Percentiles rank a stretch among this genome's conserved stretches.
Evolutionary conservation across 1,284 basidiomycete species (phyloP).

Genomic region (Rhodotorula sp.): DNA sequence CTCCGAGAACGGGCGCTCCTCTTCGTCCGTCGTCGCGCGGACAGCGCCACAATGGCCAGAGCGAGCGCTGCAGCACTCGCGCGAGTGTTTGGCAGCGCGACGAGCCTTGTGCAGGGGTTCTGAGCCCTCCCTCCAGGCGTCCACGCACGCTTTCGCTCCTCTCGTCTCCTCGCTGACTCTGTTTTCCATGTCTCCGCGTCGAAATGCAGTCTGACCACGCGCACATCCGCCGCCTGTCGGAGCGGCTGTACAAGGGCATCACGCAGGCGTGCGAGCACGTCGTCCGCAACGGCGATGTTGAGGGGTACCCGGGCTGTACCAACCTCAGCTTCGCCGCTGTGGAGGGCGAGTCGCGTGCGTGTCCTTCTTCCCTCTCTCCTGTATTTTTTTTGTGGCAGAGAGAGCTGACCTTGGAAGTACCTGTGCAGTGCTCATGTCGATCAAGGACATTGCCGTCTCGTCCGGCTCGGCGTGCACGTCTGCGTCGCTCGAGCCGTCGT

Average conservation of each 20-base stretch:
- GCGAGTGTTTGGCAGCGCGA: constrained; percentile 11
- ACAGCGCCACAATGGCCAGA: constrained; percentile 13
- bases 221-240: constrained; percentile 72
- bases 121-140: constrained; percentile 56
- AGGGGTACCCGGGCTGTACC: constrained; percentile 56
- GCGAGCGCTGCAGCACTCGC: constrained; percentile 26
- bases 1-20: too few species aligned
- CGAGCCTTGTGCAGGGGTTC: constrained; percentile 68
- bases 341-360: constrained; percentile 35
- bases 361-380: not conserved
- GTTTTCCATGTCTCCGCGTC: constrained; percentile 17
- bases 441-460: constrained; percentile 97
- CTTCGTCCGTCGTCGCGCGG: constrained; percentile 8
- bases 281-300: constrained; percentile 86
- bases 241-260: constrained; percentile 80
- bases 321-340: constrained; percentile 29
- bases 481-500: constrained; percentile 96
- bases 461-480: constrained; percentile 99
- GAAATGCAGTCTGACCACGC: constrained; percentile 71
- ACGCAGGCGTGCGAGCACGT: constrained; percentile 83
- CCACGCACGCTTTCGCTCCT: not conserved
- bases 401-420: too few species aligned
- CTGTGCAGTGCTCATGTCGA: constrained; percentile 91
- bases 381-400: not conserved
- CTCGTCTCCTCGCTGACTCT: not conserved